Conservation (phyloP, 2,329 filamentous ascomycete genomes). For the Fusarium sambucinum region DNA sequence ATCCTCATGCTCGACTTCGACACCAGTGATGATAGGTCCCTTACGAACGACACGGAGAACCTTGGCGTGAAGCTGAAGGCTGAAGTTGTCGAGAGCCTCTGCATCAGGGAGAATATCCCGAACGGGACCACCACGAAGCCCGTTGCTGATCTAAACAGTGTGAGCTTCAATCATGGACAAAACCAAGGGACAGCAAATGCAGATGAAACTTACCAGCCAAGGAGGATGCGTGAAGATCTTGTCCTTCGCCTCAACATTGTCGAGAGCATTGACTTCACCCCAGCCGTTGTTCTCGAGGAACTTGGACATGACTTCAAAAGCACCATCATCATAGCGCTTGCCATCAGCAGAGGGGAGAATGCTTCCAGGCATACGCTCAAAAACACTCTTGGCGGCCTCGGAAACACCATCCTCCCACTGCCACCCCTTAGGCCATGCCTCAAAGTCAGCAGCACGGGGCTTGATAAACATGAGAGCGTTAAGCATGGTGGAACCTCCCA, state of each 20-base stretch:
- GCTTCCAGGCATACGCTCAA: conserved; percentile 64
- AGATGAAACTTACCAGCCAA: conserved; percentile 59
- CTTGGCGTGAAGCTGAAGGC: conserved; percentile 71
- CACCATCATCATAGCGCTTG: conserved; percentile 72
- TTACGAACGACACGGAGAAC: conserved; percentile 75
- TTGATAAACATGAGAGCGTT: conserved; percentile 77
- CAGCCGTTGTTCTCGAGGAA: conserved; percentile 72
- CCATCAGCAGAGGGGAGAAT: conserved; percentile 74
- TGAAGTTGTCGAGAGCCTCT: conserved; percentile 70
- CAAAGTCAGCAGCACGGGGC: conserved; percentile 74
- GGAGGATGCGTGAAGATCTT: conserved; percentile 72
- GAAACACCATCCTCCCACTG: conserved; percentile 65
- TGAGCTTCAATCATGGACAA: neutral
- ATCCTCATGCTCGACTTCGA: conserved; percentile 70
- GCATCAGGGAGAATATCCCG: conserved; percentile 76
- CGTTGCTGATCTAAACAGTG: conserved; percentile 66
- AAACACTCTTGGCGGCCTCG: conserved; percentile 69
- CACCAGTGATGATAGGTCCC: conserved; percentile 70
- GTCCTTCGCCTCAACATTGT: conserved; percentile 71
- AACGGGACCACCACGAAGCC: conserved; percentile 75
- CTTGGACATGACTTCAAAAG: conserved; percentile 70
- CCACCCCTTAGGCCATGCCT: conserved; percentile 78
- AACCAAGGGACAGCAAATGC: neutral
- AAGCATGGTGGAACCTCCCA: conserved; percentile 74
- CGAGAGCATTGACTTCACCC: conserved; percentile 71